phyloP scores from a whole-genome alignment of 1,139 yeast genomes.

The Eremothecium coryli region DNA sequence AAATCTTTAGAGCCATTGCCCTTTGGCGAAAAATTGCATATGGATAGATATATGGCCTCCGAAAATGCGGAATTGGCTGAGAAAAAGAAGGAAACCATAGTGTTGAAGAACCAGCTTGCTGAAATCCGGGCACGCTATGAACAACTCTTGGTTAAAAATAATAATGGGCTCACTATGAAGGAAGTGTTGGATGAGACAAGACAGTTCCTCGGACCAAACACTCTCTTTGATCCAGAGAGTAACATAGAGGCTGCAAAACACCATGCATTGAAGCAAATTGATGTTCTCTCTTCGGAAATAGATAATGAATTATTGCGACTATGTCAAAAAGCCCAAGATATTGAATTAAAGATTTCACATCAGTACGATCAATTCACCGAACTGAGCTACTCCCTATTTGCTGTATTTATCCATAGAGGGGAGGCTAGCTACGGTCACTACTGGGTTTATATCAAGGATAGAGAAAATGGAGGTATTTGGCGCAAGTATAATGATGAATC shows the following conservation, averaged over 20 bases:
- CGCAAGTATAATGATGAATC: constrained; percentile 89
- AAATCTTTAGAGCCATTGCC: constrained; percentile 78
- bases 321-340: constrained; percentile 33
- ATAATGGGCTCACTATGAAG: constrained; percentile 39
- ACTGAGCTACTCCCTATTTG: constrained; percentile 75
- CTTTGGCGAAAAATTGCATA: constrained; percentile 63
- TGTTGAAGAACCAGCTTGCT: constrained; percentile 52
- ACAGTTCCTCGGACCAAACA: constrained; percentile 42
- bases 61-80: constrained; percentile 44
- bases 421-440: constrained; percentile 95
- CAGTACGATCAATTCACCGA: constrained; percentile 55
- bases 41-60: constrained; percentile 82
- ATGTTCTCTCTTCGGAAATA: constrained; percentile 24
- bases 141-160: constrained; percentile 37
- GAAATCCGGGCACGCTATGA: constrained; percentile 38
- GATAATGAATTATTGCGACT: constrained; percentile 35
- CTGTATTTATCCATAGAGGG: constrained; percentile 90
- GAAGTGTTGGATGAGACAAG: constrained; percentile 48
- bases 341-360: constrained; percentile 41
- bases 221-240: constrained; percentile 28
- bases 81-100: constrained; percentile 50
- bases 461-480: constrained; percentile 48
- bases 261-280: constrained; percentile 28
- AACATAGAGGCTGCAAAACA: constrained; percentile 31
- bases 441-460: constrained; percentile 87